A percentile compares a stretch with the other conserved stretches of the same genome.
Evolutionary conservation across 352 stramenopile species (phyloP).

Genomic region (Phytophthora capsici): DNA sequence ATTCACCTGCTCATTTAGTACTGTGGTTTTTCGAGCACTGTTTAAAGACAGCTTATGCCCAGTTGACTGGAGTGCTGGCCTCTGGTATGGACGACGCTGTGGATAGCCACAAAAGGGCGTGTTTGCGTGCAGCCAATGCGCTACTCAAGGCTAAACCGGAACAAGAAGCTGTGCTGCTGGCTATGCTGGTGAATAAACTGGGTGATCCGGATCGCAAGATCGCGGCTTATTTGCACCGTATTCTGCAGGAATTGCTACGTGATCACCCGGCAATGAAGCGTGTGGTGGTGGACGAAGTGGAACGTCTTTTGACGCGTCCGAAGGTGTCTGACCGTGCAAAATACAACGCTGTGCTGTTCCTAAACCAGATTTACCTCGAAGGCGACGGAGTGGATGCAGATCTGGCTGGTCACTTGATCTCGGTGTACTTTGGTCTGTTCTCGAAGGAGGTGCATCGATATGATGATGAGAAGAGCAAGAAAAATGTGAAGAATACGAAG

Average conservation of each 20-base stretch:
- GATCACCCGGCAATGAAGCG: constrained; percentile 97
- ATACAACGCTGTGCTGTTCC: constrained; percentile 87
- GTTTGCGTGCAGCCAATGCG: constrained; percentile 73
- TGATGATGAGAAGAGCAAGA: constrained; percentile 58
- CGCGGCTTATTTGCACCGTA: constrained; percentile 91
- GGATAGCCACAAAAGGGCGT: constrained; percentile 84
- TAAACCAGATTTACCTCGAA: constrained; percentile 86
- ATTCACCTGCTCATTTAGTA: constrained; percentile 66
- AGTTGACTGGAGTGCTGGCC: constrained; percentile 71
- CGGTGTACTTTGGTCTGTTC: constrained; percentile 98
- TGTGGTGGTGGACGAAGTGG: constrained; percentile 94
- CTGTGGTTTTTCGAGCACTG: constrained; percentile 88
- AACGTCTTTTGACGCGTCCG: constrained; percentile 77
- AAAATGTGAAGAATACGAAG: constrained; percentile 39
- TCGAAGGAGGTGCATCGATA: constrained; percentile 90
- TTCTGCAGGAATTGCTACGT: constrained; percentile 93
- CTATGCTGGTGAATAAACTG: constrained; percentile 99
- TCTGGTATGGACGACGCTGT: constrained; percentile 86
- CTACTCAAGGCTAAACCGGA: constrained; percentile 93
- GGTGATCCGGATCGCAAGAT: constrained; percentile 96
- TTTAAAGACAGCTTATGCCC: constrained; percentile 78
- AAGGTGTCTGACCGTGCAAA: constrained; percentile 86
- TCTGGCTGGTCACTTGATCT: constrained; percentile 91
- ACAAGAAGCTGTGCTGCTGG: constrained; percentile 93
- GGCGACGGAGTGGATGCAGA: constrained; percentile 61